phyloP scores from a whole-genome alignment of 495 filamentous ascomycete species.

The Astrothelium subdiscretum region DNA sequence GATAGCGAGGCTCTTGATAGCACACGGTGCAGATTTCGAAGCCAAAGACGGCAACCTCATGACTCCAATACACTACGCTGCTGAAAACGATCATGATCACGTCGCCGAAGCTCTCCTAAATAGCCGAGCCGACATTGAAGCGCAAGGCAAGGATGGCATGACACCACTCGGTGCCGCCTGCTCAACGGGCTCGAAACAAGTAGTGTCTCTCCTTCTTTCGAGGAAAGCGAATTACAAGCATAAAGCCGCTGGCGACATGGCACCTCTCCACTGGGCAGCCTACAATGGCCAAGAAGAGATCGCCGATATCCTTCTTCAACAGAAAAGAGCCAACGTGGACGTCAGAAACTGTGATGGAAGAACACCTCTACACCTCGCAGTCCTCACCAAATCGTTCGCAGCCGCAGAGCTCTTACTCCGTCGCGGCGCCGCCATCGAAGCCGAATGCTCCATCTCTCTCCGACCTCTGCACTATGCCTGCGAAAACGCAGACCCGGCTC shows the following conservation, averaged over 20 bases:
- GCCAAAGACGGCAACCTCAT: conserved; percentile 33
- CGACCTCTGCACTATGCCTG: conserved; percentile 39
- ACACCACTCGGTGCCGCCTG: conserved; percentile 36
- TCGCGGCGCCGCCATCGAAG: conserved; percentile 20
- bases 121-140: conserved; percentile 30
- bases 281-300: conserved; percentile 35
- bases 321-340: conserved; percentile 20
- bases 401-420: conserved; percentile 32
- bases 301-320: conserved; percentile 25
- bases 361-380: conserved; percentile 34
- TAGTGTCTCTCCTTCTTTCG: conserved; percentile 29
- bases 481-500: conserved; percentile 24
- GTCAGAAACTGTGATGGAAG: conserved; percentile 25
- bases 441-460: conserved; percentile 24
- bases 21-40: conserved; percentile 31
- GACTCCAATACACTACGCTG: conserved; percentile 35
- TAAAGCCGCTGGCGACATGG: conserved; percentile 32
- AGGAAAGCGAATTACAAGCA: conserved; percentile 26
- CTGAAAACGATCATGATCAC: conserved; percentile 25
- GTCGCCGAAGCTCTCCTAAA: conserved; percentile 29
- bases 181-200: conserved; percentile 22
- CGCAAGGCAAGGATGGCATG: conserved; percentile 24
- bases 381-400: conserved; percentile 31
- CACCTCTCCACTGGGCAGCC: conserved; percentile 36
- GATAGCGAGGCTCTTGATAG: conserved; percentile 27